Conservation (phyloP, 768 basidiomycete genomes). For the Lactarius trivialis region DNA sequence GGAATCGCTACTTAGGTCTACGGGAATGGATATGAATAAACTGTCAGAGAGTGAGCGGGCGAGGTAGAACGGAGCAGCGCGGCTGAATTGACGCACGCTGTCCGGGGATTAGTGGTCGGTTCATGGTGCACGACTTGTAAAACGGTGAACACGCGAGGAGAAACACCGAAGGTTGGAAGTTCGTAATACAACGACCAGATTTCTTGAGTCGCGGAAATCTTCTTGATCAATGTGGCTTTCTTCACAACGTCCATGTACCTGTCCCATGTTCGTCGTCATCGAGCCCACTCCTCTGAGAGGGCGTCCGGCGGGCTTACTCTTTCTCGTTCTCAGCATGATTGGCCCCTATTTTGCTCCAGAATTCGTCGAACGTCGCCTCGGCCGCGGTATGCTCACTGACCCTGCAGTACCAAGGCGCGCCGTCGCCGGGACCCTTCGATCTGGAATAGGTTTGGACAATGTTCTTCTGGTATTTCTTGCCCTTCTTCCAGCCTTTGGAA, state of each 20-base stretch:
- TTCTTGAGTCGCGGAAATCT: conserved; percentile 52
- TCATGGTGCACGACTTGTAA: conserved; percentile 55
- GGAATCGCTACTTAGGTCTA: conserved; percentile 54
- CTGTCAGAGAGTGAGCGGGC: conserved; percentile 19
- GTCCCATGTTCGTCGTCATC: neutral
- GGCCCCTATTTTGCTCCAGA: conserved; percentile 62
- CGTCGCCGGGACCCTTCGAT: conserved; percentile 47
- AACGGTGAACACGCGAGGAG: conserved; percentile 71
- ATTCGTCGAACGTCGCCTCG: conserved; percentile 66
- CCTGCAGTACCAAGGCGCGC: conserved; percentile 62
- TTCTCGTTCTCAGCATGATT: conserved; percentile 66
- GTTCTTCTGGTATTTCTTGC: conserved; percentile 51
- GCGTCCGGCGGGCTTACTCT: conserved; percentile 46
- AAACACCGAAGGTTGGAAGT: conserved; percentile 55
- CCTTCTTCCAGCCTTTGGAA: conserved; percentile 55
- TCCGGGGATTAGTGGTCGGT: conserved; percentile 40
- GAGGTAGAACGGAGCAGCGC: neutral
- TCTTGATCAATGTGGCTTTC: conserved; percentile 55
- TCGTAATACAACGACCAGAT: conserved; percentile 73
- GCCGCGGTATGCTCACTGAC: conserved; percentile 55
- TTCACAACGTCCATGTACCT: conserved; percentile 65
- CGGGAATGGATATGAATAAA: conserved; percentile 52
- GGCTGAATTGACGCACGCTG: conserved; percentile 45
- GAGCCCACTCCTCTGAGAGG: neutral
- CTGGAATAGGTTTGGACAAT: conserved; percentile 51